Conservation (phyloP, 2,329 filamentous ascomycete genomes). For the Lachnellula cervina region DNA sequence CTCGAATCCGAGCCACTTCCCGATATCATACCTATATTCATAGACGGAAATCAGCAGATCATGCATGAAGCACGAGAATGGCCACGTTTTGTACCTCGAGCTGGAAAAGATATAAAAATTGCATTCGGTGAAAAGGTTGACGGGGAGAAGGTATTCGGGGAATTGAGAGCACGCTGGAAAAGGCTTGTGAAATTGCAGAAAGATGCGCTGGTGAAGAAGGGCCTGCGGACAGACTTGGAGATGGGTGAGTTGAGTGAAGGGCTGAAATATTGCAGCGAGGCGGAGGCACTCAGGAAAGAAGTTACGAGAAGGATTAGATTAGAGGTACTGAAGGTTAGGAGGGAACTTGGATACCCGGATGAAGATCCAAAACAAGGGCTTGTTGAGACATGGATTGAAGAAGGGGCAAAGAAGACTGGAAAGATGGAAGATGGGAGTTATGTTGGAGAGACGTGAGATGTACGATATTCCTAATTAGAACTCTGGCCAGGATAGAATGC, state of each 20-base stretch:
- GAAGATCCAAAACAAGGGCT: slow-evolving; percentile 72
- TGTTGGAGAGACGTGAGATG: slow-evolving; percentile 44
- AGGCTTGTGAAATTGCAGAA: slow-evolving; percentile 53
- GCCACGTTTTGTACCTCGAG: slow-evolving; percentile 75
- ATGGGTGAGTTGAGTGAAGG: slow-evolving; percentile 60
- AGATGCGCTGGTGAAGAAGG: slow-evolving; percentile 34
- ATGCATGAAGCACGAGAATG: slow-evolving; percentile 81
- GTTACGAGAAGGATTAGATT: slow-evolving; percentile 73
- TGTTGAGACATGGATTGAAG: slow-evolving; percentile 73
- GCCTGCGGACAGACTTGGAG: slow-evolving; percentile 30
- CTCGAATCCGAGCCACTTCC: slow-evolving; percentile 84
- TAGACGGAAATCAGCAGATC: slow-evolving; percentile 80
- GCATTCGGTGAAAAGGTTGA: slow-evolving; percentile 78
- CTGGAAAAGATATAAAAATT: slow-evolving; percentile 64
- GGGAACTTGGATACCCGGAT: slow-evolving; percentile 63
- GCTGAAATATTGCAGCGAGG: slow-evolving; percentile 68
- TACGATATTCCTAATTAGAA: neutral
- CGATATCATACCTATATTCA: slow-evolving; percentile 88
- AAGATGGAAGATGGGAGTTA: slow-evolving; percentile 57
- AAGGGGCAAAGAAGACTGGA: slow-evolving; percentile 49
- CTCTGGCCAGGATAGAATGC: neutral
- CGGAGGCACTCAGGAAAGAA: slow-evolving; percentile 69
- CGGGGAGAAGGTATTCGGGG: slow-evolving; percentile 69
- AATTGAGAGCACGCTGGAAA: slow-evolving; percentile 70
- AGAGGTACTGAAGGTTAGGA: slow-evolving; percentile 74